Conservation (phyloP, 257 asterid species). For the Pogostemon cablin region DNA sequence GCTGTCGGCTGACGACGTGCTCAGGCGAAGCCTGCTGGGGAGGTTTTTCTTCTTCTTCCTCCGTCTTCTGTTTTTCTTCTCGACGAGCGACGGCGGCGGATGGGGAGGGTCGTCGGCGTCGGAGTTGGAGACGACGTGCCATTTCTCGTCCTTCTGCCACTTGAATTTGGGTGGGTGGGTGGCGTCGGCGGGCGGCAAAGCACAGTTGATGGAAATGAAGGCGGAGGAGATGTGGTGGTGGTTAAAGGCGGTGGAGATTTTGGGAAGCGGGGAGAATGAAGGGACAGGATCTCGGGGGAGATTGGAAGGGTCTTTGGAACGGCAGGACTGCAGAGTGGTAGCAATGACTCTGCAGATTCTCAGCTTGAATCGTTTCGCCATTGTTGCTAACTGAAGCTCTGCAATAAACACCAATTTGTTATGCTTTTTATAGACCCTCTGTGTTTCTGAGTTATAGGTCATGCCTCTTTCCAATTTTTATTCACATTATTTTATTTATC, state of each 20-base stretch:
- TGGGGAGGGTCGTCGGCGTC: constrained; percentile 26
- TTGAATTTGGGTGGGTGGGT: constrained; percentile 37
- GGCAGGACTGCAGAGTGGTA: constrained; percentile 67
- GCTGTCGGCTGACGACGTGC: constrained; percentile 65
- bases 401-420: no score
- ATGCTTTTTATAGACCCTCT: no score
- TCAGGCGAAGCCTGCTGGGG: constrained; percentile 39
- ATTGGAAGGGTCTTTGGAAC: constrained; percentile 60
- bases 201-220: constrained; percentile 26
- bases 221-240: constrained; percentile 32
- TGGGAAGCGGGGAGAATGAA: constrained; percentile 36
- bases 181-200: constrained; percentile 26
- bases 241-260: constrained; percentile 28
- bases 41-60: constrained; percentile 42
- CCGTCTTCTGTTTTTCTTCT: constrained; percentile 32
- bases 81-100: constrained; percentile 25
- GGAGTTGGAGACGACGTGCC: constrained; percentile 61
- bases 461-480: no score
- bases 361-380: constrained; percentile 65
- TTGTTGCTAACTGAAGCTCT: constrained; percentile 11
- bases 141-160: constrained; percentile 66
- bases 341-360: constrained; percentile 55
- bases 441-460: no score
- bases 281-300: constrained; percentile 67
- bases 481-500: no score